Evolutionary conservation across 768 basidiomycete species (phyloP), one percentile per base, ranked within the genome.

Genomic region (Boletus rubescentipes): DNA sequence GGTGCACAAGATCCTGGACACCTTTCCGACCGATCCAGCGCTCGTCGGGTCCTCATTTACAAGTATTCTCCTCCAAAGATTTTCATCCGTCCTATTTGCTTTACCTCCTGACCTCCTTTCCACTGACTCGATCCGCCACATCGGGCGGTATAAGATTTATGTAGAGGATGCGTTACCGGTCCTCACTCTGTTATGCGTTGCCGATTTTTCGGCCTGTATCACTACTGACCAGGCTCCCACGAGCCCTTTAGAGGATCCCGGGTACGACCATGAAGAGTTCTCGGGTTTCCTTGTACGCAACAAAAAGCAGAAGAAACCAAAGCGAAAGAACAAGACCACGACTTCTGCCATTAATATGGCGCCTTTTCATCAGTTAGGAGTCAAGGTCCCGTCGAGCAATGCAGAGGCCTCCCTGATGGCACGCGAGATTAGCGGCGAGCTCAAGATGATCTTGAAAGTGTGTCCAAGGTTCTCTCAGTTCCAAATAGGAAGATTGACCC

Each of bases 371-470:
- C 67, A 53, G 29, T 60, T 77, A 18, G 65, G 65, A 2, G 26
- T 54, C 2, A 42, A 38, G 11, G 60, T 70, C 2, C 77, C 78
- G 6, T 34, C 32, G 9, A 62, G 54, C 9, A 35, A 39, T 1
- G 53, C 38, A 10, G 72, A 70, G 12, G 66, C 65, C 0, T 30
- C 40, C 2, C 23, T 40, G 5, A 45, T 62, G 12, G 55, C 62
- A 0, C 9, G 14, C 3, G 35, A 61, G 2, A 55, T 78, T 32
- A 40, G 67, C 8, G 30, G 35, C 0, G 39, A 65, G 1, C 72
- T 74, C 46, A 66, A 66, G 50, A 23, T 8, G 9, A 61, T 62
- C 18, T 46, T 78, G 30, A 46, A 68, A 47, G 77, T 76, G 32
- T 5, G 62, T 55, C 7, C 1, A 34, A 35, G 1, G 1, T 5